Evolutionary conservation across 306 rosid species (phyloP).

Genomic region (Gillenia trifoliata): DNA sequence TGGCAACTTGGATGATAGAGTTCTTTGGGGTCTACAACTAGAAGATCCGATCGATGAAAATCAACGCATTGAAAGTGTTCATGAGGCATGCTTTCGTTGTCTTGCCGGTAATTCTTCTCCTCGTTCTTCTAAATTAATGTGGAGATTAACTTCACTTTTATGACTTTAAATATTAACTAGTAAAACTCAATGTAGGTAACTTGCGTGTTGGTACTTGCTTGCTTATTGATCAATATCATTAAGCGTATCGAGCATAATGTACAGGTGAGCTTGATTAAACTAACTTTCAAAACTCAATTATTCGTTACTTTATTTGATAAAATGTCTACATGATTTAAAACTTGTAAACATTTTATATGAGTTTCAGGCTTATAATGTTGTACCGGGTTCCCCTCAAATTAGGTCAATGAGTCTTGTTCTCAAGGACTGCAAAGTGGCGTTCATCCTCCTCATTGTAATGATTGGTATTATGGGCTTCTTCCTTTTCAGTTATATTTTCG

Average conservation of each 20-base stretch:
- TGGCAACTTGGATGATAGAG: background rate
- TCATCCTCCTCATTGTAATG: slow-evolving; percentile 28
- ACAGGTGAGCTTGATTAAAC: background rate
- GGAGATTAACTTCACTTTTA: background rate
- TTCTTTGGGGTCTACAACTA: background rate
- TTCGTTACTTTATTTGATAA: too few relatives aligned
- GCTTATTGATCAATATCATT: slow-evolving; percentile 6
- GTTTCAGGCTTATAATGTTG: slow-evolving; percentile 48
- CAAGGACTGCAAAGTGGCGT: slow-evolving; percentile 26
- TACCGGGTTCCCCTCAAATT: slow-evolving; percentile 33
- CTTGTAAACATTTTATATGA: background rate
- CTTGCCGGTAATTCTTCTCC: background rate
- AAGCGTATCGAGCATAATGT: slow-evolving; percentile 9
- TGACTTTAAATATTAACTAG: background rate
- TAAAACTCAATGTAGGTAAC: slow-evolving; percentile 13
- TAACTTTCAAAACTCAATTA: background rate
- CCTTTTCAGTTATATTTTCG: slow-evolving; percentile 21
- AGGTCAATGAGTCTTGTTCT: slow-evolving; percentile 12
- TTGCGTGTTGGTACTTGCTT: slow-evolving; percentile 8
- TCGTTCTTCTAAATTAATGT: background rate
- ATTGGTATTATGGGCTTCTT: slow-evolving; percentile 21
- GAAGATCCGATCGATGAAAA: background rate
- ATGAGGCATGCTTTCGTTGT: background rate
- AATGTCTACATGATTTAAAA: too few relatives aligned
- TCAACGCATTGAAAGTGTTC: background rate